Conservation (phyloP, 2,329 filamentous ascomycete genomes). For the Lasiodiplodia hormozganensis region DNA sequence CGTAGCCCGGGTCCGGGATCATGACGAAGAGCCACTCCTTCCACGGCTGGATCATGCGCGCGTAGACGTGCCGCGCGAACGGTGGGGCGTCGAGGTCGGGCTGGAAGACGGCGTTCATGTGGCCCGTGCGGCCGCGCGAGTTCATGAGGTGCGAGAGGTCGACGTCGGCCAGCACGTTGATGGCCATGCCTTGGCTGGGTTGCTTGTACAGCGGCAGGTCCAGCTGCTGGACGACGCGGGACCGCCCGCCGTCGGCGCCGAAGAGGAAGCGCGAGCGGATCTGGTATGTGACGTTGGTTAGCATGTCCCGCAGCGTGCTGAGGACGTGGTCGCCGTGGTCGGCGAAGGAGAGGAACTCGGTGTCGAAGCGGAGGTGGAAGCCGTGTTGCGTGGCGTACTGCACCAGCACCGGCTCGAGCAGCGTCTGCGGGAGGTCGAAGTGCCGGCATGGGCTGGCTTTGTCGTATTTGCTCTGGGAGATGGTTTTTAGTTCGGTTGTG, state of each 20-base stretch:
- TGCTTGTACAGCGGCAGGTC: constrained; percentile 54
- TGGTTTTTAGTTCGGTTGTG: not conserved
- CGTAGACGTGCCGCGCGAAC: constrained; percentile 59
- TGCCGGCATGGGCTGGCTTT: constrained; percentile 50
- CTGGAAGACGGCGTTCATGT: constrained; percentile 66
- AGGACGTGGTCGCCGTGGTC: constrained; percentile 40
- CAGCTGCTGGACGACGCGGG: constrained; percentile 55
- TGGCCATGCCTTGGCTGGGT: constrained; percentile 56
- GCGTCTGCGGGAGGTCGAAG: constrained; percentile 52
- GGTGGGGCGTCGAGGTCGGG: constrained; percentile 59
- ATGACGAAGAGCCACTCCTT: constrained; percentile 61
- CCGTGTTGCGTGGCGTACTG: constrained; percentile 46
- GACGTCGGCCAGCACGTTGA: constrained; percentile 58
- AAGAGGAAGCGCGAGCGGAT: constrained; percentile 65
- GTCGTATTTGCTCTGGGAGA: constrained; percentile 48
- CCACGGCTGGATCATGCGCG: constrained; percentile 70
- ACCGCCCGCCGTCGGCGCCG: constrained; percentile 64
- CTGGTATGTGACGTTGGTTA: constrained; percentile 48
- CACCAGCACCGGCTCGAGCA: constrained; percentile 52
- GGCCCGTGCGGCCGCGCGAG: constrained; percentile 56
- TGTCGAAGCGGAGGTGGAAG: constrained; percentile 51
- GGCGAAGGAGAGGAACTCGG: constrained; percentile 41
- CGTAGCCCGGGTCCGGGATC: not conserved
- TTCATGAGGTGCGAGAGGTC: constrained; percentile 59
- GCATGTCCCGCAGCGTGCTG: constrained; percentile 46